These are phyloP conservation scores for Pelagomonas calceolata DNA, from an alignment of 108 stramenopile species.

Conservation along the genomic window DNA sequence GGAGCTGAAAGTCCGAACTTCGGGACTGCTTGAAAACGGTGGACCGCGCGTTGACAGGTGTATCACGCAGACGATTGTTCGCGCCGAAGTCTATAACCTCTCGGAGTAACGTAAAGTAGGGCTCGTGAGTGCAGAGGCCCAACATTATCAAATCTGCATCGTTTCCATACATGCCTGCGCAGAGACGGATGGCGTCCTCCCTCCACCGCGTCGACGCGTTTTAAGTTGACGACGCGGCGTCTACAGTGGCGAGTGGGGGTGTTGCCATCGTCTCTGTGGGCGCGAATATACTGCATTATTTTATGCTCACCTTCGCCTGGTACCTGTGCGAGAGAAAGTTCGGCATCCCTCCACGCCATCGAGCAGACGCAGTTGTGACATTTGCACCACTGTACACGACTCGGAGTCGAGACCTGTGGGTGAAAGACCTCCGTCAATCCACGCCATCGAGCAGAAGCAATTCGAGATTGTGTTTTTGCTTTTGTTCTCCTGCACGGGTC, in stretches of 20 bases:
- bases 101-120: conserved; percentile 87
- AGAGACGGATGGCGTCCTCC: no score
- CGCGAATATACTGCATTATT: conserved; percentile 95
- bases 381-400: conserved; percentile 92
- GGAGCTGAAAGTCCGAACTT: conserved; percentile 87
- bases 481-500: conserved; percentile 32
- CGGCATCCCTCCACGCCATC: no score
- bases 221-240: no score
- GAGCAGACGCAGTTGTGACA: no score
- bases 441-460: no score
- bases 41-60: conserved; percentile 54
- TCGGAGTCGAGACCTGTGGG: conserved; percentile 43
- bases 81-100: conserved; percentile 79
- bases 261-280: conserved; percentile 53
- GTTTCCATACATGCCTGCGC: conserved; percentile 97
- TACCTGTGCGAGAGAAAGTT: no score
- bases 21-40: conserved; percentile 82
- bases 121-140: conserved; percentile 90
- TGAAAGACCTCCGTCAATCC: no score
- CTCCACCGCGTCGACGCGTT: no score
- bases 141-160: conserved; percentile 99
- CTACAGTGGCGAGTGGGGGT: conserved; percentile 83
- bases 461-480: no score
- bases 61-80: not conserved
- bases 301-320: conserved; percentile 99